Evolutionary conservation across 2,329 filamentous ascomycete species (phyloP).

Genomic region (Penicillium thymicola): DNA sequence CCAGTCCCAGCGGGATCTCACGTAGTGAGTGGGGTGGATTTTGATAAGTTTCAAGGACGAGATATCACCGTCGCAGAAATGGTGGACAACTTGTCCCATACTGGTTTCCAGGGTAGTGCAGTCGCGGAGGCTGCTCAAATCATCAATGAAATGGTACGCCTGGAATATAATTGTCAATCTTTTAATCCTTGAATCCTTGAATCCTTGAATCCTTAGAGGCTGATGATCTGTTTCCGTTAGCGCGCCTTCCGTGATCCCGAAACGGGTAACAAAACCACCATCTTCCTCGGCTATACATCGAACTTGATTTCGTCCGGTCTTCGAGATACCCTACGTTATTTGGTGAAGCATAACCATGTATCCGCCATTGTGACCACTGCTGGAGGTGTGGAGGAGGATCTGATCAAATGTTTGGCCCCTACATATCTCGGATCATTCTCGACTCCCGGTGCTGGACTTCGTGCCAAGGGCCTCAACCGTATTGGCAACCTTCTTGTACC

Average conservation of each 20-base stretch:
- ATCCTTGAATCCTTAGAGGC: neutral
- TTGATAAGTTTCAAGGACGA: conserved; percentile 68
- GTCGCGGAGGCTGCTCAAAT: conserved; percentile 85
- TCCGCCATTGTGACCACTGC: conserved; percentile 93
- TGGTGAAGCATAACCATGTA: conserved; percentile 89
- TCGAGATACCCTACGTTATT: conserved; percentile 83
- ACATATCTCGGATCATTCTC: conserved; percentile 90
- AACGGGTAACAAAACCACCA: conserved; percentile 75
- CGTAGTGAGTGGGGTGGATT: conserved; percentile 87
- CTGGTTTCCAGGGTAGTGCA: conserved; percentile 79
- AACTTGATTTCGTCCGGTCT: conserved; percentile 97
- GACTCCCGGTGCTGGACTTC: conserved; percentile 70
- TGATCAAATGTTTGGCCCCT: conserved; percentile 95
- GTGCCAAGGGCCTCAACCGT: conserved; percentile 83
- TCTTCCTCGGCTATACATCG: conserved; percentile 96
- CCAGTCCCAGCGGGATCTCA: conserved; percentile 75
- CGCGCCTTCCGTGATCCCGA: conserved; percentile 78
- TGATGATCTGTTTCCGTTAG: conserved; percentile 42
- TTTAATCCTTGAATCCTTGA: neutral
- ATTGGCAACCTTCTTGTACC: conserved; percentile 96
- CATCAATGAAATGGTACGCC: conserved; percentile 88
- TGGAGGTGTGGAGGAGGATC: conserved; percentile 92
- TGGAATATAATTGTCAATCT: neutral
- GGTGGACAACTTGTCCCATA: conserved; percentile 74
- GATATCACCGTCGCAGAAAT: conserved; percentile 84